Percentiles rank a stretch among this genome's conserved stretches.
Conservation (phyloP, 2,329 filamentous ascomycete species). For the Xylariaceae sp. region DNA sequence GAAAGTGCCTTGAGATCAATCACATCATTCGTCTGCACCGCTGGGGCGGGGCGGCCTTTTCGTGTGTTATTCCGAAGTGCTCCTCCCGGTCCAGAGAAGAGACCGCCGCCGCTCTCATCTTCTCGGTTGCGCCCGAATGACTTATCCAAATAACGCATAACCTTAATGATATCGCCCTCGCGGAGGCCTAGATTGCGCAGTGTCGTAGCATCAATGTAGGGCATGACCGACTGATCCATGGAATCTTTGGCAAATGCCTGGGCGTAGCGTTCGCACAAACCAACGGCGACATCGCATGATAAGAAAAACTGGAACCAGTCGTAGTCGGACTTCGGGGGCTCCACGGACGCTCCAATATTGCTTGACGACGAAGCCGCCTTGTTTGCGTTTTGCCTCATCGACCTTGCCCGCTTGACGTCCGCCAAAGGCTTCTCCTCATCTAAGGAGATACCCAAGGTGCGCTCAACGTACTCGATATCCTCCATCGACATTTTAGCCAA, state of each 20-base stretch:
- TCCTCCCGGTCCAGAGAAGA: conserved; percentile 93
- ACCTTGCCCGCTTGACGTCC: conserved; percentile 61
- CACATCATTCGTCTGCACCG: conserved; percentile 78
- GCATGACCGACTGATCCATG: conserved; percentile 90
- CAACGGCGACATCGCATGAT: conserved; percentile 81
- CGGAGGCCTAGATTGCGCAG: conserved; percentile 86
- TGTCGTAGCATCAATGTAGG: conserved; percentile 78
- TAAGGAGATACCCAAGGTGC: conserved; percentile 75
- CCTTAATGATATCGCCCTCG: conserved; percentile 92
- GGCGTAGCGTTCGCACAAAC: conserved; percentile 90
- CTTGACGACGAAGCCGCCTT: conserved; percentile 29
- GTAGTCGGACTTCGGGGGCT: conserved; percentile 65
- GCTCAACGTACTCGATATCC: conserved; percentile 93
- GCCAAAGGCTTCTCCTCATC: conserved; percentile 93
- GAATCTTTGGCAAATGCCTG: conserved; percentile 85
- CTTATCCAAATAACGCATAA: conserved; percentile 81
- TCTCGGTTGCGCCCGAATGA: conserved; percentile 65
- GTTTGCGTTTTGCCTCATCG: conserved; percentile 29
- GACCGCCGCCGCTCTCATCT: conserved; percentile 54
- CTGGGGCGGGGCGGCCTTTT: conserved; percentile 80
- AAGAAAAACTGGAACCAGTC: conserved; percentile 99
- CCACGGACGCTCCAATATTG: conserved; percentile 56
- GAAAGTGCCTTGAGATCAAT: conserved; percentile 85
- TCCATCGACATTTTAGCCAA: conserved; percentile 92
- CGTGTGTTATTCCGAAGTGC: conserved; percentile 88